Conservation (phyloP, 768 basidiomycete genomes). For the Kwoniella dejecticola region DNA sequence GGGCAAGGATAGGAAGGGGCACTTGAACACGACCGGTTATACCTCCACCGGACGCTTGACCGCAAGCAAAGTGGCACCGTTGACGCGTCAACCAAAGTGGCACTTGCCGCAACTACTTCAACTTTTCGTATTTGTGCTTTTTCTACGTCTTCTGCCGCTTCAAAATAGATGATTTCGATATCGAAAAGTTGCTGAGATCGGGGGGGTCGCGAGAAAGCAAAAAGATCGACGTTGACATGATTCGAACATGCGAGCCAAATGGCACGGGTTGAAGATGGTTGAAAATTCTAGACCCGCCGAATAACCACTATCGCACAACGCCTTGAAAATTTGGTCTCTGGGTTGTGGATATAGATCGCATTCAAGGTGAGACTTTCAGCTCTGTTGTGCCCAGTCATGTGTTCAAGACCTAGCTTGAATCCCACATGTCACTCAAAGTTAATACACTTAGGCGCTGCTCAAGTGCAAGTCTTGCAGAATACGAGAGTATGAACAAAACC, state of each 20-base stretch:
- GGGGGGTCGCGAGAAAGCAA: not conserved
- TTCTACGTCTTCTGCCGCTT: not conserved
- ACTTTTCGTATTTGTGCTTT: not conserved
- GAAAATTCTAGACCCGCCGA: constrained; percentile 8
- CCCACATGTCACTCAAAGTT: constrained; percentile 98
- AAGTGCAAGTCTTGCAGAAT: constrained; percentile 91
- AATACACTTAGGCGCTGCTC: too few species aligned
- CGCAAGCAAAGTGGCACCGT: not conserved
- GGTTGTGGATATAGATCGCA: too few species aligned
- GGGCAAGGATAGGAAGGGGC: not conserved
- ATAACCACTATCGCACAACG: constrained; percentile 15
- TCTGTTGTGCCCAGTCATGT: too few species aligned
- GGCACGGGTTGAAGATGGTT: constrained; percentile 7
- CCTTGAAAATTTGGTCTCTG: not conserved
- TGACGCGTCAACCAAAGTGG: too few species aligned
- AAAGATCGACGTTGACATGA: constrained; percentile 12
- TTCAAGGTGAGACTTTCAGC: constrained; percentile 98
- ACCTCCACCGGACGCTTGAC: constrained; percentile 8
- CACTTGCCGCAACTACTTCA: not conserved
- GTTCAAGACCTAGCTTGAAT: constrained; percentile 93
- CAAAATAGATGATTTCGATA: too few species aligned
- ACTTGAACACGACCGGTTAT: constrained; percentile 6
- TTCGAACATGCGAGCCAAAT: constrained; percentile 20
- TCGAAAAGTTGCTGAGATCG: not conserved
- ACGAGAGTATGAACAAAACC: constrained; percentile 84